phyloP scores from a whole-genome alignment of 2,329 filamentous ascomycete genomes.

The Exserohilum rostratum region DNA sequence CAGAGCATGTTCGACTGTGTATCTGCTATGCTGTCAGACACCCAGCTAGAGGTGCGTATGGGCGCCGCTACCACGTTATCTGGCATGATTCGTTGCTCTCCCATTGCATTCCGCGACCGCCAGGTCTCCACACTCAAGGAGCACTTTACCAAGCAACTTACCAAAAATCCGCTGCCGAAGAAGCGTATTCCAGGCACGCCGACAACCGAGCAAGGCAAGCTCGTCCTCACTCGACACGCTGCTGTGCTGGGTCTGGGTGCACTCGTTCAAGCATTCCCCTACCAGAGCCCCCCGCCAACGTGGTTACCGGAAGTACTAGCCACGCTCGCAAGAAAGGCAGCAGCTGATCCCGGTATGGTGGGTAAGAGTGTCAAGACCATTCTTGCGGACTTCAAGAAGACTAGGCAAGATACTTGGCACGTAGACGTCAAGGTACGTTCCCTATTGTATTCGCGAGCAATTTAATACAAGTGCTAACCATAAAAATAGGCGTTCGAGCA shows the following conservation, averaged over 20 bases:
- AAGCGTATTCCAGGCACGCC: slow-evolving; percentile 65
- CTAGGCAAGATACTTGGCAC: slow-evolving; percentile 96
- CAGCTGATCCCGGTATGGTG: slow-evolving; percentile 87
- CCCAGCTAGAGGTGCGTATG: slow-evolving; percentile 90
- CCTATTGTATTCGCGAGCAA: background rate
- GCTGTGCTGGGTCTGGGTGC: slow-evolving; percentile 90
- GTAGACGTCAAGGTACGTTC: slow-evolving; percentile 90
- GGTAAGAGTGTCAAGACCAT: slow-evolving; percentile 95
- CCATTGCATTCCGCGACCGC: slow-evolving; percentile 75
- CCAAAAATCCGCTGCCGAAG: slow-evolving; percentile 86
- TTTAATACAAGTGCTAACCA: slow-evolving; percentile 4
- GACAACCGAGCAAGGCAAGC: slow-evolving; percentile 73
- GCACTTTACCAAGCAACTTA: slow-evolving; percentile 79
- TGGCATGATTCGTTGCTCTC: slow-evolving; percentile 97
- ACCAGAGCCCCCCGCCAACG: slow-evolving; percentile 84
- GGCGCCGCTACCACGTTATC: slow-evolving; percentile 92
- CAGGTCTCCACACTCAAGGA: slow-evolving; percentile 77
- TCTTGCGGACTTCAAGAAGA: slow-evolving; percentile 98
- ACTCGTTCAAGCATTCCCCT: slow-evolving; percentile 93
- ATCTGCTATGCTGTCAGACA: slow-evolving; percentile 91
- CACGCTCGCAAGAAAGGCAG: slow-evolving; percentile 80
- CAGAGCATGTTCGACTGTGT: slow-evolving; percentile 86
- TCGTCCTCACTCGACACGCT: slow-evolving; percentile 83
- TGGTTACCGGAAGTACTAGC: slow-evolving; percentile 96
- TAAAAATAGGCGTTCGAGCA: slow-evolving; percentile 72